Evolutionary conservation across 805 yeast species (phyloP), one percentile per base, ranked within the genome.

Genomic region (Ogataea siamensis): DNA sequence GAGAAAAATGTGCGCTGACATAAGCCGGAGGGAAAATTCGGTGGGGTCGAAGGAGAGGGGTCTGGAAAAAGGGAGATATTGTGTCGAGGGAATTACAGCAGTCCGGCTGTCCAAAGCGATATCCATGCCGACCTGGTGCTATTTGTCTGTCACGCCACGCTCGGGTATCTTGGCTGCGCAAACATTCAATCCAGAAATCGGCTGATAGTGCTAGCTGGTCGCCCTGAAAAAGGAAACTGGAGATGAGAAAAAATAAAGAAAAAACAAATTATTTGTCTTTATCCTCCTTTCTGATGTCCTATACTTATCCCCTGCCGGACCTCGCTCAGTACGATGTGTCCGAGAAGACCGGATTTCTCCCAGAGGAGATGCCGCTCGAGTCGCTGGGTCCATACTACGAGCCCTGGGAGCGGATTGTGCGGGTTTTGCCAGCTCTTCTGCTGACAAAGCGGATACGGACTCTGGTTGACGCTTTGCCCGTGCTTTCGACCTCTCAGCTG

Each of bases 361-460:
- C 97, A 2, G 72, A 70, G 7, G 66, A 68, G 32, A 59, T 73
- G 17, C 96, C 97, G 0, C 63, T 84, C 9, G 66, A 63, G 15
- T 57, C 66, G 25, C 69, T 89, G 24, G 78, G 87, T 1, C 73
- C 74, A 32, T 64, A 62, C 3, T 86, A 83, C 55, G 62, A 66
- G 31, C 81, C 84, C 4, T 89, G 98, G 98, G 97, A 89, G 55
- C 53, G 56, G 11, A 54, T 86, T 14, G 88, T 71, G 5, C 62
- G 60, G 12, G 76, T 77, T 33, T 68, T 91, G 27, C 95, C 96
- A 4, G 76, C 91, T 1, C 64, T 89, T 39, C 69, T 88, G 20
- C 67, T 85, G 45, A 76, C 93, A 3, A 74, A 74, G 43, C 64
- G 77, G 39, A 62, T 88, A 16, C 67, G 96, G 40, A 28, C 45